phyloP scores from a whole-genome alignment of 305 asterid genomes.

The Ajuga reptans region DNA sequence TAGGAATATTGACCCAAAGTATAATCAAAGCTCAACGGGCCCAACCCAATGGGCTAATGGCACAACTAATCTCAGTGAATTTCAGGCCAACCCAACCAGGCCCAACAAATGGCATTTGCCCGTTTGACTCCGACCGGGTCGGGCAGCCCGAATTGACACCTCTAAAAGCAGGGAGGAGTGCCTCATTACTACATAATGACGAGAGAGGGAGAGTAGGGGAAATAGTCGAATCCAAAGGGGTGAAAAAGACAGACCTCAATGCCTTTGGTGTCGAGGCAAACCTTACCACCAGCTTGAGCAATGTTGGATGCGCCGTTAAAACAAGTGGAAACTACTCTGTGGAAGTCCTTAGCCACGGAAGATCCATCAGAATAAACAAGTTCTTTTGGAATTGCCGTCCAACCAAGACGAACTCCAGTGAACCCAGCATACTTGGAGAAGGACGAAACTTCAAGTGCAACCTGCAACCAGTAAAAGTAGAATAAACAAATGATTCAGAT shows the following conservation, averaged over 20 bases:
- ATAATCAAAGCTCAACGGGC: no score
- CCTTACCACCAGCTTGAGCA: conserved; percentile 92
- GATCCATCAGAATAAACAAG: conserved; percentile 84
- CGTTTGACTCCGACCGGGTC: no score
- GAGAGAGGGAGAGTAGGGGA: background rate
- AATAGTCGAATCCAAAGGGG: background rate
- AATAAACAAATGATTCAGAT: background rate
- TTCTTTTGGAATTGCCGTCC: conserved; percentile 90
- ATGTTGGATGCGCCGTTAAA: conserved; percentile 96
- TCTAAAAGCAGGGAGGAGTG: no score
- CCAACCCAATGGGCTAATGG: no score
- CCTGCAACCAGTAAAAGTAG: conserved; percentile 40
- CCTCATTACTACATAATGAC: background rate
- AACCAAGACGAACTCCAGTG: conserved; percentile 98
- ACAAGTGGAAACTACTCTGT: conserved; percentile 82
- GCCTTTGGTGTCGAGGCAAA: conserved; percentile 84
- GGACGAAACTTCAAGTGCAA: conserved; percentile 92
- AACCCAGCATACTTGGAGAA: conserved; percentile 95
- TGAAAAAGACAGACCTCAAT: conserved; percentile 50
- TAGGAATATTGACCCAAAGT: no score
- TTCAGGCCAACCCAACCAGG: no score
- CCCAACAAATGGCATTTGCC: no score
- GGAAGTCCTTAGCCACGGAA: conserved; percentile 89
- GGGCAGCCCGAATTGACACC: no score
- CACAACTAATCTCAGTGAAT: no score